Evolutionary conservation across 768 basidiomycete genomes (phyloP), one percentile per base, ranked within the genome.

Genomic region (Sporobolomyces roseus): DNA sequence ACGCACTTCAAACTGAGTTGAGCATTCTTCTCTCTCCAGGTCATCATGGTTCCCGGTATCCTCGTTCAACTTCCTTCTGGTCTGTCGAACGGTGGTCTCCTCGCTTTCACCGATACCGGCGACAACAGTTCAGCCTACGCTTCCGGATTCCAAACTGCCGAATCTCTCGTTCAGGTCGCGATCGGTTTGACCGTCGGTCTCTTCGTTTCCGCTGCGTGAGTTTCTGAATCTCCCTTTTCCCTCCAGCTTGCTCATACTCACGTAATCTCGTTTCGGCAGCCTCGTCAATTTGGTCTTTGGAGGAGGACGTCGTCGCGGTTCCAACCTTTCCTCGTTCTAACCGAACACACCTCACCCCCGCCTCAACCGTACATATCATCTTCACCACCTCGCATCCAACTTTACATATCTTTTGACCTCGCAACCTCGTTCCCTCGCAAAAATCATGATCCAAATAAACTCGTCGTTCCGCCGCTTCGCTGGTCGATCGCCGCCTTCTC

Each of bases 41-140:
- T 60, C 45, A 23, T 60, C 27, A 60, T 60, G 14, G 10, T 48
- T 0, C 29, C 51, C 19, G 21, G 72, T 29, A 88, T 92, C 54
- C 81, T 91, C 21, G 88, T 91, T 80, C 91, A 92, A 79, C 83
- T 92, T 1, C 90, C 90, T 0, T 88, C 88, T 12, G 90, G 90
- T 45, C 83, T 92, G 16, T 85, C 87, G 12, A 88, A 85, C 50
- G 89, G 88, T 16, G 90, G 90, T 35, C 83, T 92, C 10, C 82
- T 93, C 69, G 85, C 83, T 68, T 90, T 87, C 74, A 86, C 85
- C 16, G 82, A 83, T 49, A 73, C 74, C 36, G 60, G 61, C 27
- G 76, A 77, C 46, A 64, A 61, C 12, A 75, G 61, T 38, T 77
- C 80, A 0, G 83, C 86, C 3, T 90, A 89, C 77, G 75, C 85